Evolutionary conservation across 2,329 filamentous ascomycete species (phyloP).

Genomic region (Diplodia intermedia): DNA sequence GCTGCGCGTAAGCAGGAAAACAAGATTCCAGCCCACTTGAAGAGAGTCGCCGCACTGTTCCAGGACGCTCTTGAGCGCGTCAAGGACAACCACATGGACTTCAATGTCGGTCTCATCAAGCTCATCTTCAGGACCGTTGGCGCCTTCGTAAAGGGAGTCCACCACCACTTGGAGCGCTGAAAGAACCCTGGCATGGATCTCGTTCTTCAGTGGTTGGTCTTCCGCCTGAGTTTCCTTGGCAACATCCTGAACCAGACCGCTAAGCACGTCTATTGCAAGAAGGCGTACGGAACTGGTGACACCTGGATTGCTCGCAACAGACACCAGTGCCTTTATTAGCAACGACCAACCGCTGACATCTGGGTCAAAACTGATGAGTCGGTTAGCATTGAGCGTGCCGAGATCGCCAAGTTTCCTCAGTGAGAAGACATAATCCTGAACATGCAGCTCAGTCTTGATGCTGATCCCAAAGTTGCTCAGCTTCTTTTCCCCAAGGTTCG

Average conservation of each 20-base stretch:
- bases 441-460: conserved; percentile 50
- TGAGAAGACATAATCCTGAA: conserved; percentile 56
- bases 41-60: conserved; percentile 89
- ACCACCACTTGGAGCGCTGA: conserved; percentile 70
- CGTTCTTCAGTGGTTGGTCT: conserved; percentile 45
- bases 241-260: conserved; percentile 56
- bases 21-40: conserved; percentile 81
- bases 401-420: conserved; percentile 57
- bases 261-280: conserved; percentile 58
- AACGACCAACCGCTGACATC: conserved; percentile 77
- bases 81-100: conserved; percentile 79
- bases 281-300: conserved; percentile 54
- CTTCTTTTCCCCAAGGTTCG: conserved; percentile 14
- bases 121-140: conserved; percentile 62
- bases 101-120: conserved; percentile 73
- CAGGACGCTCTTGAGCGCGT: conserved; percentile 80
- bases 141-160: conserved; percentile 61
- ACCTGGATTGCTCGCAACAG: conserved; percentile 51
- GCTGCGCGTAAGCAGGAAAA: conserved; percentile 83
- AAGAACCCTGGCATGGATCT: conserved; percentile 76
- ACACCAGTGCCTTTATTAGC: conserved; percentile 64
- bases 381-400: conserved; percentile 55
- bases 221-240: conserved; percentile 61
- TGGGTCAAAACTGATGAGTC: conserved; percentile 72
- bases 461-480: conserved; percentile 34